Evolutionary conservation across 495 filamentous ascomycete species (phyloP).

Genomic region (Lentithecium fluviatile): DNA sequence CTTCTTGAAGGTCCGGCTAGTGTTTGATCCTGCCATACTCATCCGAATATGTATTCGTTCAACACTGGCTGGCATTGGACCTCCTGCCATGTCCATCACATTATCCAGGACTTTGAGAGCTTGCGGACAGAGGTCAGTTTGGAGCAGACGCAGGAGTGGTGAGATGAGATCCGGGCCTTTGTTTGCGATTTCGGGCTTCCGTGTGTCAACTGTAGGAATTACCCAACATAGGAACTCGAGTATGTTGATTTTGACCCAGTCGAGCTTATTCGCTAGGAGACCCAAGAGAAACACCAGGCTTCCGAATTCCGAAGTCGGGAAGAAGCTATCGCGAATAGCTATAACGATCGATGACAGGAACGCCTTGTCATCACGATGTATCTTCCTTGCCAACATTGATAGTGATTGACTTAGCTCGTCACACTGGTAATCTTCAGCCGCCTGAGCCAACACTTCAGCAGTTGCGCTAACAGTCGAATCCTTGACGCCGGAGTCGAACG

Average conservation of each 20-base stretch:
- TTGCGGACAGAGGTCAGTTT: conserved; percentile 90
- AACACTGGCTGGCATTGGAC: conserved; percentile 61
- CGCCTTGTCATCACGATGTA: conserved; percentile 69
- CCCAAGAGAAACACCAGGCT: conserved; percentile 89
- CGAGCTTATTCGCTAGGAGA: conserved; percentile 78
- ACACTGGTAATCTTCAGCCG: conserved; percentile 69
- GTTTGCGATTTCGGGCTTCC: conserved; percentile 79
- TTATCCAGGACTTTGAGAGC: conserved; percentile 88
- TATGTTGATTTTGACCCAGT: conserved; percentile 87
- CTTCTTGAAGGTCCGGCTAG: conserved; percentile 74
- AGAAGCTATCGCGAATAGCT: conserved; percentile 74
- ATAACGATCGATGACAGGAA: conserved; percentile 74
- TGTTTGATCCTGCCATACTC: conserved; percentile 86
- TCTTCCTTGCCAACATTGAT: conserved; percentile 64
- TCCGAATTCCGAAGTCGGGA: conserved; percentile 78
- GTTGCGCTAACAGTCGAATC: conserved; percentile 57
- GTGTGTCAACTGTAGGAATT: conserved; percentile 91
- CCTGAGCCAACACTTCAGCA: conserved; percentile 66
- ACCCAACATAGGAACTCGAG: conserved; percentile 86
- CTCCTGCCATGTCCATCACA: conserved; percentile 86
- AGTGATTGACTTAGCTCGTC: conserved; percentile 59
- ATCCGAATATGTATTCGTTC: conserved; percentile 92
- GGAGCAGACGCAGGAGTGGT: conserved; percentile 82
- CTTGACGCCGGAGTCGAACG: conserved; percentile 64
- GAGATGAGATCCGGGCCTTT: conserved; percentile 96